Conservation (phyloP, 176 grass and related monocot genomes). For the Elaeis guineensis region DNA sequence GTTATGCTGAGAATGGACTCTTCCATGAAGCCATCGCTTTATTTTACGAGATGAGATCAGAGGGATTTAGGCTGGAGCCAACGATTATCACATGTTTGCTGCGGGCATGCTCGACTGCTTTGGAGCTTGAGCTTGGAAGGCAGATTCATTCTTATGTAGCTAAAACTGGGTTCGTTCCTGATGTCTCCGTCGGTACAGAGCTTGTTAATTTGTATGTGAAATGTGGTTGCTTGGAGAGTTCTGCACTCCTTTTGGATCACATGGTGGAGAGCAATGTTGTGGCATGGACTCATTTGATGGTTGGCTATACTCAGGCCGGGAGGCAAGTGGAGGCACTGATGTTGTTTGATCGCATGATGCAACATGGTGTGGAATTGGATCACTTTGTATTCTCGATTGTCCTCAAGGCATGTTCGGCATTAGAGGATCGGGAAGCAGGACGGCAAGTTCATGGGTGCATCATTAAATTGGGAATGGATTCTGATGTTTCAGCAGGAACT, state of each 20-base stretch:
- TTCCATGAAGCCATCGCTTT: constrained; percentile 9
- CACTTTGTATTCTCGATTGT: constrained; percentile 14
- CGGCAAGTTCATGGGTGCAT: constrained; percentile 19
- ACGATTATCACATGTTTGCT: constrained; percentile 4
- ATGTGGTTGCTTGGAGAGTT: constrained; percentile 19
- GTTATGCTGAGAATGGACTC: constrained; percentile 6
- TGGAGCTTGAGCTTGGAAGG: constrained; percentile 8
- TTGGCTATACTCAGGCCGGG: constrained; percentile 10
- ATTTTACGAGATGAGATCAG: not conserved
- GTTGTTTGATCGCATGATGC: constrained; percentile 8
- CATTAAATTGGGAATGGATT: constrained; percentile 16
- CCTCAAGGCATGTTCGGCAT: constrained; percentile 12
- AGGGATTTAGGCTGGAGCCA: constrained; percentile 8
- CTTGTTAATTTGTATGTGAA: constrained; percentile 19
- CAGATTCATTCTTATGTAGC: constrained; percentile 8
- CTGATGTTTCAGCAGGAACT: constrained; percentile 20
- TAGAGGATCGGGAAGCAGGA: not conserved
- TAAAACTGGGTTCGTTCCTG: constrained; percentile 5
- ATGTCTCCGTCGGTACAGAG: constrained; percentile 3
- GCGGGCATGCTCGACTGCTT: not conserved
- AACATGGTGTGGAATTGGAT: constrained; percentile 4
- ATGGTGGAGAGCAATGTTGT: constrained; percentile 12
- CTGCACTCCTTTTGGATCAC: constrained; percentile 14
- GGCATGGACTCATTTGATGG: constrained; percentile 17
- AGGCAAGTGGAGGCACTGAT: constrained; percentile 2